A percentile compares a stretch with the other conserved stretches of the same genome.
Conservation (phyloP, 257 asterid genomes). For the Nicotiana sylvestris region DNA sequence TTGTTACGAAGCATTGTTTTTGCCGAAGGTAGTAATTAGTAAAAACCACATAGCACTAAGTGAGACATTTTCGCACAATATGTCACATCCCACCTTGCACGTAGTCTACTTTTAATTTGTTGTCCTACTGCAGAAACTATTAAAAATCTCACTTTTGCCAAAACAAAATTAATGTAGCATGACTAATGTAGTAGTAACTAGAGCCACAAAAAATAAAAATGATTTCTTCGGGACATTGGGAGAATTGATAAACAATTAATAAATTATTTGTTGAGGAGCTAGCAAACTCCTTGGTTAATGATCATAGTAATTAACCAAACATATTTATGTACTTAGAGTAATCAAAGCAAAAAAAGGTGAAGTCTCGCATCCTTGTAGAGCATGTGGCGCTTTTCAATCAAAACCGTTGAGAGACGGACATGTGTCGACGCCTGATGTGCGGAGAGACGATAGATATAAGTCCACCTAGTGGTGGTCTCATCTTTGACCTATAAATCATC, state of each 20-base stretch:
- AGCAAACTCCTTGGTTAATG: conserved; percentile 19
- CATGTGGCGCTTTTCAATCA: conserved; percentile 21
- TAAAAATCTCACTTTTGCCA: neutral
- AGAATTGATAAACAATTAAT: conserved; percentile 21
- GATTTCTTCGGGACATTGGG: neutral
- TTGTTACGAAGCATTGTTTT: conserved; percentile 45
- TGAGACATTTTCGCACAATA: conserved; percentile 52
- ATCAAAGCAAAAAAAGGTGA: neutral
- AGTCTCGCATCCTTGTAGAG: neutral
- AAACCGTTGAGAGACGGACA: conserved; percentile 82
- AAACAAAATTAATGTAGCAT: conserved; percentile 24
- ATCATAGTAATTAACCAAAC: conserved; percentile 11
- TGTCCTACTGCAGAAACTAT: neutral
- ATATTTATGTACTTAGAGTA: conserved; percentile 3
- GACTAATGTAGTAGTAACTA: neutral
- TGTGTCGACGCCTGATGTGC: conserved; percentile 54
- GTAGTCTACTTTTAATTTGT: conserved; percentile 28
- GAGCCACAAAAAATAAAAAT: neutral
- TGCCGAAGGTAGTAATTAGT: conserved; percentile 30
- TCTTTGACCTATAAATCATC: conserved; percentile 82
- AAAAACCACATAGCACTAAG: conserved; percentile 42
- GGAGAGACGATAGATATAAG: conserved; percentile 82
- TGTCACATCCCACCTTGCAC: conserved; percentile 69
- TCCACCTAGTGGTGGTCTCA: conserved; percentile 89
- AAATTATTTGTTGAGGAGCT: conserved; percentile 23